Evolutionary conservation across 805 yeast genomes (phyloP).

Genomic region (Blastobotrys terrestris): DNA sequence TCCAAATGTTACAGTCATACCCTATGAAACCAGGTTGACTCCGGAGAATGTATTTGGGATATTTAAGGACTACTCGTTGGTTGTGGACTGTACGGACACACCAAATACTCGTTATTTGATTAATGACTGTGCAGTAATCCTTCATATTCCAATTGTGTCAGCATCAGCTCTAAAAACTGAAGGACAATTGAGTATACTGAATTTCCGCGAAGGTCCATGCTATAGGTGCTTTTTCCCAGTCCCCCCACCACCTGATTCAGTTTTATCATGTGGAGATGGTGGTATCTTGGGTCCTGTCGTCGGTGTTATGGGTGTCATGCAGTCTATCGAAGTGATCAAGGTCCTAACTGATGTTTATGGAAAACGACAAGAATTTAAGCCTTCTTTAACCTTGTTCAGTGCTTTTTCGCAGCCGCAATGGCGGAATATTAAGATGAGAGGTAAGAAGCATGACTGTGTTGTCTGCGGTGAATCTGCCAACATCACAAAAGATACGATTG

Average conservation of each 20-base stretch:
- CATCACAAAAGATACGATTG: slow-evolving; percentile 44
- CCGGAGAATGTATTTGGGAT: slow-evolving; percentile 57
- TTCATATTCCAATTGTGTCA: slow-evolving; percentile 69
- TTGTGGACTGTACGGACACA: slow-evolving; percentile 92
- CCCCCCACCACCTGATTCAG: slow-evolving; percentile 81
- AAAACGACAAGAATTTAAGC: slow-evolving; percentile 44
- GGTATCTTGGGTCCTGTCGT: slow-evolving; percentile 97
- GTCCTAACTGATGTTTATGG: slow-evolving; percentile 52
- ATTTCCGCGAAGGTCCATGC: slow-evolving; percentile 77
- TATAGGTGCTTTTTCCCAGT: slow-evolving; percentile 88
- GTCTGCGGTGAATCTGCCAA: slow-evolving; percentile 55
- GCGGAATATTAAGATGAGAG: slow-evolving; percentile 75
- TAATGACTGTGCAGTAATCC: slow-evolving; percentile 72
- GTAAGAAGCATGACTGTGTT: slow-evolving; percentile 50
- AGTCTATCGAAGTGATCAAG: slow-evolving; percentile 85
- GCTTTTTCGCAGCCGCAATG: slow-evolving; percentile 46
- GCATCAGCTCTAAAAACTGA: slow-evolving; percentile 90
- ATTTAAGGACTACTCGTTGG: slow-evolving; percentile 56
- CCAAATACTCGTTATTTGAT: slow-evolving; percentile 83
- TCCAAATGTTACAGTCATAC: slow-evolving; percentile 53
- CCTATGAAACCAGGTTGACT: slow-evolving; percentile 48
- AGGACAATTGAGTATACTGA: slow-evolving; percentile 79
- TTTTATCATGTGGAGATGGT: slow-evolving; percentile 84
- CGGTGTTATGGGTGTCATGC: slow-evolving; percentile 80
- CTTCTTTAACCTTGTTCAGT: slow-evolving; percentile 57